Percentiles rank a stretch among this genome's conserved stretches.
phyloP scores from a whole-genome alignment of 345 rosid genomes.

The Psidium friedrichsthalianum region DNA sequence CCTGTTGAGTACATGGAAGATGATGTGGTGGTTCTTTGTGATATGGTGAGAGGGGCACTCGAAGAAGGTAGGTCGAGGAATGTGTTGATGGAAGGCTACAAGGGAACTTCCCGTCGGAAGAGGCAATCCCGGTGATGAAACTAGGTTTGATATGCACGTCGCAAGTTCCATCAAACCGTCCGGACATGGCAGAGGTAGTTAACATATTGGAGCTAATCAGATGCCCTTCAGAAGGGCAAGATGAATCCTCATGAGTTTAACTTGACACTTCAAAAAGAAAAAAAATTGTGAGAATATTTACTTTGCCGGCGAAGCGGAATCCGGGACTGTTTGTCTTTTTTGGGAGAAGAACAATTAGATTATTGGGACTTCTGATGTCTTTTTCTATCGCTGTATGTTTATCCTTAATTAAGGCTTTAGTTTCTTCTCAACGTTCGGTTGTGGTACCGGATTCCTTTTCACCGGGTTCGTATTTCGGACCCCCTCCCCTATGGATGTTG shows the following conservation, averaged over 20 bases:
- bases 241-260: conserved; percentile 39
- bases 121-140: conserved; percentile 84
- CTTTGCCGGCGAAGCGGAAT: conserved; percentile 69
- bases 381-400: conserved; percentile 13
- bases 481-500: conserved; percentile 8
- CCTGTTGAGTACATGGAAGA: conserved; percentile 99
- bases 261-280: neutral
- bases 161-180: conserved; percentile 96
- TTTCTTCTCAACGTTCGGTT: conserved; percentile 13
- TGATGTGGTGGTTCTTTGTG: conserved; percentile 93
- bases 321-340: conserved; percentile 43
- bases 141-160: conserved; percentile 92
- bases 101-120: conserved; percentile 72
- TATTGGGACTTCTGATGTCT: conserved; percentile 13
- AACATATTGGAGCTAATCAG: conserved; percentile 86
- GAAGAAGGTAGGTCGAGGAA: conserved; percentile 89
- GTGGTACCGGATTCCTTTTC: conserved; percentile 69
- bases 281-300: neutral
- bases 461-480: conserved; percentile 48
- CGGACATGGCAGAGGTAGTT: conserved; percentile 95
- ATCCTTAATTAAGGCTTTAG: conserved; percentile 17
- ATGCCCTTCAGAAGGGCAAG: conserved; percentile 87
- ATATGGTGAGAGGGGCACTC: conserved; percentile 84
- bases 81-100: conserved; percentile 59
- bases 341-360: conserved; percentile 20